Conservation (phyloP, 441 rosid species). For the Adansonia rubrostipa region DNA sequence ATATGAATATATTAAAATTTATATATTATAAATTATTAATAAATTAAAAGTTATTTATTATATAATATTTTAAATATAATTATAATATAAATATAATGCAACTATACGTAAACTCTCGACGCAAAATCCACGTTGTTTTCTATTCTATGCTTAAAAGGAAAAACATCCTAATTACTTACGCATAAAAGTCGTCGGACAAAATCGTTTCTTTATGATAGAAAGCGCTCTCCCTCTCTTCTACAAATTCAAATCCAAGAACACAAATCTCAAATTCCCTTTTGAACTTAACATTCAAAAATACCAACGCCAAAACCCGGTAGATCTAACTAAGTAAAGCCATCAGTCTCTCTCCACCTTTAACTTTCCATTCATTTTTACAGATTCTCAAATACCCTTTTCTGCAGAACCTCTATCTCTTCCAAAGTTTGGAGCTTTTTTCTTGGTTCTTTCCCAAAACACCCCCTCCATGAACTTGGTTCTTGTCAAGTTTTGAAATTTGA, state of each 20-base stretch:
- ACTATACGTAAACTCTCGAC: no score
- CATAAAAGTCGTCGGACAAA: neutral
- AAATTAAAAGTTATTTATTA: no score
- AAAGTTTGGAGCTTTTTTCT: constrained; percentile 6
- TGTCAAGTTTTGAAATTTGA: constrained; percentile 27
- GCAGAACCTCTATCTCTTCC: neutral
- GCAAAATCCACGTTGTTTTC: neutral
- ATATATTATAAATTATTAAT: no score
- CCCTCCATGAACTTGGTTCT: neutral
- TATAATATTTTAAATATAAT: no score
- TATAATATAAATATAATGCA: no score
- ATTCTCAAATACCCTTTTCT: constrained; percentile 7
- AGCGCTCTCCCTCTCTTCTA: neutral
- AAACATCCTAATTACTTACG: neutral
- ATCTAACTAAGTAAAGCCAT: neutral
- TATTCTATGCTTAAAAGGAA: no score
- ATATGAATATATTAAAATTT: no score
- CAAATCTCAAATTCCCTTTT: neutral
- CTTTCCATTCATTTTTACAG: neutral
- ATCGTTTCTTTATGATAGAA: neutral
- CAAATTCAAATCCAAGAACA: neutral
- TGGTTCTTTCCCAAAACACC: neutral
- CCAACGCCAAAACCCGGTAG: neutral
- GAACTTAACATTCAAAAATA: constrained; percentile 4
- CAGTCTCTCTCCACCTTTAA: neutral